These are phyloP conservation scores for Biscutella laevigata DNA, from an alignment of 441 rosid genomes.

Conservation along the genomic window DNA sequence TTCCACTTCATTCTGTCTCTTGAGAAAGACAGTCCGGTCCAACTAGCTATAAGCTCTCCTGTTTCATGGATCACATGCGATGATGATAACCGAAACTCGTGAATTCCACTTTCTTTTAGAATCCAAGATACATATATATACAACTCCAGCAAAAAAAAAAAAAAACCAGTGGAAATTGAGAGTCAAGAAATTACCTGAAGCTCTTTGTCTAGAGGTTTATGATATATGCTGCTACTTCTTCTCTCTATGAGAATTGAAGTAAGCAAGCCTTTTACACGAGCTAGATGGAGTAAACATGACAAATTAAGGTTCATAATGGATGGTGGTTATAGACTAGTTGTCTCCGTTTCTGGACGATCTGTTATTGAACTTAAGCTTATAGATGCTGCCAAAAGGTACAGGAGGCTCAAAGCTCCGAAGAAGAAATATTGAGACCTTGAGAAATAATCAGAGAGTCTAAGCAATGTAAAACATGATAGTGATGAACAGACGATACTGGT, in stretches of 20 bases:
- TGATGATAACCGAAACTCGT: constrained; percentile 12
- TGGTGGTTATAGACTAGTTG: constrained; percentile 37
- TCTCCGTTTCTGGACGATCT: constrained; percentile 48
- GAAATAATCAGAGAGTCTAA: neutral
- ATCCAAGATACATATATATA: no score
- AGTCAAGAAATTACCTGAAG: constrained; percentile 43
- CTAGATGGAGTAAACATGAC: constrained; percentile 71
- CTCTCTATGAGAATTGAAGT: constrained; percentile 46
- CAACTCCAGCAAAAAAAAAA: neutral
- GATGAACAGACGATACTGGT: neutral
- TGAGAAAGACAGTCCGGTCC: constrained; percentile 28
- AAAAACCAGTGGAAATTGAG: neutral
- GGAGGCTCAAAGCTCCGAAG: constrained; percentile 54
- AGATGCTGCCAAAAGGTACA: constrained; percentile 34
- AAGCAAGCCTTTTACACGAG: constrained; percentile 45
- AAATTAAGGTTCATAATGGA: constrained; percentile 62
- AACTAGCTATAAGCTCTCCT: constrained; percentile 48
- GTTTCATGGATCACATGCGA: constrained; percentile 45
- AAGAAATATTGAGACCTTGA: constrained; percentile 51
- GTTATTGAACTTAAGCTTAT: constrained; percentile 51
- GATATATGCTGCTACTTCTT: constrained; percentile 30
- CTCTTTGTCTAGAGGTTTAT: constrained; percentile 37
- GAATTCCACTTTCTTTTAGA: neutral
- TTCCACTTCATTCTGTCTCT: constrained; percentile 43
- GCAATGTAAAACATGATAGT: neutral